A percentile compares a stretch with the other conserved stretches of the same genome.
These are phyloP conservation scores for Mycena citricolor DNA, from an alignment of 1,284 basidiomycete species.

Conservation along the genomic window DNA sequence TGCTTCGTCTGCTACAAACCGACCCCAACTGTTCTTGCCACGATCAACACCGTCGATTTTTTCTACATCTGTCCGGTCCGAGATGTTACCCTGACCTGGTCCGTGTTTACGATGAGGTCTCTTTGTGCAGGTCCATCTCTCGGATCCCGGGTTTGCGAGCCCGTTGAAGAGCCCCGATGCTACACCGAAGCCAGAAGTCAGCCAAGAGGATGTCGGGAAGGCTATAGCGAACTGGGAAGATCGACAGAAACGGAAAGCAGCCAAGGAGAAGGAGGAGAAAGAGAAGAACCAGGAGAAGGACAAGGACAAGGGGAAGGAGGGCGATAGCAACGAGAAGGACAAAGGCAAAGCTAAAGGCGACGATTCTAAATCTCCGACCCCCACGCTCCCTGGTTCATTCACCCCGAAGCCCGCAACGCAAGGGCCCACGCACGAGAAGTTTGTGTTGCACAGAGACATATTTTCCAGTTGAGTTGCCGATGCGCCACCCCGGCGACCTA, in stretches of 20 bases:
- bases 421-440: slow-evolving; percentile 50
- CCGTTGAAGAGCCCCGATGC: slow-evolving; percentile 43
- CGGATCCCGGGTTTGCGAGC: slow-evolving; percentile 70
- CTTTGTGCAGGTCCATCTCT: too few relatives aligned
- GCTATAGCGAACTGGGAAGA: slow-evolving; percentile 81
- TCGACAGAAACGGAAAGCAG: slow-evolving; percentile 58
- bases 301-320: slow-evolving; percentile 28
- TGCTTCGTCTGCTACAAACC: slow-evolving; percentile 76
- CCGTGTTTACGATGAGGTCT: too few relatives aligned
- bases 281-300: slow-evolving; percentile 39
- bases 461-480: slow-evolving; percentile 46
- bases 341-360: slow-evolving; percentile 29
- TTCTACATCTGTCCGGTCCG: slow-evolving; percentile 69
- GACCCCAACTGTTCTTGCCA: slow-evolving; percentile 72
- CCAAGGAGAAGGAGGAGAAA: slow-evolving; percentile 49
- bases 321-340: slow-evolving; percentile 24
- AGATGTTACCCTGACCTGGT: too few relatives aligned
- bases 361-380: slow-evolving; percentile 27
- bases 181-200: slow-evolving; percentile 44
- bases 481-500: background rate
- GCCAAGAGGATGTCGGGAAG: slow-evolving; percentile 68
- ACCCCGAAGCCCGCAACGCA: slow-evolving; percentile 32
- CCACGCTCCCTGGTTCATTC: slow-evolving; percentile 29
- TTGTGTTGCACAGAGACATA: slow-evolving; percentile 57
- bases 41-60: slow-evolving; percentile 73